These are phyloP conservation scores for Talaromyces wortmannii DNA, from an alignment of 495 filamentous ascomycete genomes.

Conservation along the genomic window DNA sequence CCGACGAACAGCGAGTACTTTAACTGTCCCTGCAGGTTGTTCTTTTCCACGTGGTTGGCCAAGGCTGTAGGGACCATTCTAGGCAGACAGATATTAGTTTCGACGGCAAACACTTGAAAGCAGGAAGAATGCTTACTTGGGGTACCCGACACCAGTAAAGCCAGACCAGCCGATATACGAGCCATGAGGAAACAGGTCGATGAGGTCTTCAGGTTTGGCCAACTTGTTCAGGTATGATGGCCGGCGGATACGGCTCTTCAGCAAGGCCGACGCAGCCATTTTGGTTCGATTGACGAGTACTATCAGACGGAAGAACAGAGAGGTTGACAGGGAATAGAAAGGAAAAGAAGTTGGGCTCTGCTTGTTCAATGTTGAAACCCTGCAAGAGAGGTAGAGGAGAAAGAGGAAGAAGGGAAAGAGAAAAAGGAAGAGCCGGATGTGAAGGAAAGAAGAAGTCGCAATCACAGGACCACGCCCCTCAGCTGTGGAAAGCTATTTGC, in stretches of 20 bases:
- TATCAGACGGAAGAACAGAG: constrained; percentile 3
- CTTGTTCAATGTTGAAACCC: too few relatives aligned
- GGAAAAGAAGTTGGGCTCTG: too few relatives aligned
- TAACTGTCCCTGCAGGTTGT: constrained; percentile 74
- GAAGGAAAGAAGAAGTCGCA: constrained; percentile 5
- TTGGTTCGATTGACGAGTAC: constrained; percentile 6
- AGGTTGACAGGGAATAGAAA: not conserved
- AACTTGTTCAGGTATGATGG: constrained; percentile 77
- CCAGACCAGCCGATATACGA: constrained; percentile 85
- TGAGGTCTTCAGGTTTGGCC: constrained; percentile 69
- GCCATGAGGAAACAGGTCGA: constrained; percentile 75
- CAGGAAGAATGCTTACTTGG: constrained; percentile 53
- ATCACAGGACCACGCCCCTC: not conserved
- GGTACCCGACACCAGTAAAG: constrained; percentile 88
- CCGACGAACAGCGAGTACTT: constrained; percentile 86
- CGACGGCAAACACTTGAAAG: not conserved
- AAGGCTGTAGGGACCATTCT: constrained; percentile 81
- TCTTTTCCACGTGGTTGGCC: constrained; percentile 86
- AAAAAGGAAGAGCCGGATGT: constrained; percentile 7
- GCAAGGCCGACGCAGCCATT: constrained; percentile 60
- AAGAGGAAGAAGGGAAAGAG: constrained; percentile 7
- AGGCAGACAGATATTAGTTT: not conserved
- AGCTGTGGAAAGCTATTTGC: too few relatives aligned
- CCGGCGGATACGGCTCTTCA: constrained; percentile 67
- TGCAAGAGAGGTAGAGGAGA: constrained; percentile 1